These are phyloP conservation scores for Magnaporthiopsis poae DNA, from an alignment of 2,329 filamentous ascomycete species.

Conservation along the genomic window DNA sequence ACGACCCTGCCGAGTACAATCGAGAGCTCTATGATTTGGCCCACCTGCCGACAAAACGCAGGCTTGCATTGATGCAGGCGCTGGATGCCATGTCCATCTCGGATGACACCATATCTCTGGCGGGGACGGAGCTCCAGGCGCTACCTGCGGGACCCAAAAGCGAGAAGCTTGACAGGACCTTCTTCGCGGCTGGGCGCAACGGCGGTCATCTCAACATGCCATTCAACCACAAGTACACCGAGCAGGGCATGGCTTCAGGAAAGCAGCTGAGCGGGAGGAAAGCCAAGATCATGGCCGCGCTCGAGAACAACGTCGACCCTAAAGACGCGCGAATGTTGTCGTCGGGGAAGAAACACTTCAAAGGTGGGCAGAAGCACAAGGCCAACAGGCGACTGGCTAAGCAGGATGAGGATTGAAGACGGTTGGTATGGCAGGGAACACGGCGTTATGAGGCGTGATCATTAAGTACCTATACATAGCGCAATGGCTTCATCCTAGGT, in stretches of 20 bases:
- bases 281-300: conserved; percentile 64
- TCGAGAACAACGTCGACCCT: conserved; percentile 77
- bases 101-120: conserved; percentile 25
- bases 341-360: conserved; percentile 85
- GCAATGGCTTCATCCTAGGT: no score
- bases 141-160: conserved; percentile 62
- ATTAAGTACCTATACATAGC: neutral
- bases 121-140: conserved; percentile 38
- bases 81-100: conserved; percentile 36
- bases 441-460: neutral
- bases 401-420: conserved; percentile 21
- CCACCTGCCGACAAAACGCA: conserved; percentile 74
- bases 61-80: conserved; percentile 49
- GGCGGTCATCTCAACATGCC: conserved; percentile 64
- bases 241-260: conserved; percentile 51
- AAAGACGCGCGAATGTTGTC: conserved; percentile 55
- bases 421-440: neutral
- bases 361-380: conserved; percentile 54
- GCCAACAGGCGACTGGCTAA: conserved; percentile 38
- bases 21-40: conserved; percentile 73
- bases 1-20: conserved; percentile 73
- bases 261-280: conserved; percentile 78
- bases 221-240: conserved; percentile 80
- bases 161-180: conserved; percentile 70
- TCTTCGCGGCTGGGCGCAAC: conserved; percentile 62